A percentile compares a stretch with the other conserved stretches of the same genome.
Evolutionary conservation across 495 filamentous ascomycete genomes (phyloP).

Genomic region (Hypoxylon trugodes): DNA sequence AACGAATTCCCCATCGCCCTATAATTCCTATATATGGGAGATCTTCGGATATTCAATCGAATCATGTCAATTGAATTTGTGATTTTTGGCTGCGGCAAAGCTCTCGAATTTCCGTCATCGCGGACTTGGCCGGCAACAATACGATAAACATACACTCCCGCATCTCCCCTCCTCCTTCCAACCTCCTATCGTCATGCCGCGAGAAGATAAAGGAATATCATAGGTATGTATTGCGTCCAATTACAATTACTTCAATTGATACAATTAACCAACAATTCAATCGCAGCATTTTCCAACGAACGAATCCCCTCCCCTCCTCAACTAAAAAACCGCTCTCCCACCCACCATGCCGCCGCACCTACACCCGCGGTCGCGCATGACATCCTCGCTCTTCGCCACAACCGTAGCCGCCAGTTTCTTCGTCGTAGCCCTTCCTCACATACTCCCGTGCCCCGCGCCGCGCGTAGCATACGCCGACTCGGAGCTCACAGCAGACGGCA

Average conservation of each 20-base stretch:
- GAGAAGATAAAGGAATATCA: conserved; percentile 1
- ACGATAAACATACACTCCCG: neutral
- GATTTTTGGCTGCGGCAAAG: conserved; percentile 10
- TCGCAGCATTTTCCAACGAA: conserved; percentile 7
- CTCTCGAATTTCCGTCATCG: neutral
- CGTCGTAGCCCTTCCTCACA: conserved; percentile 88
- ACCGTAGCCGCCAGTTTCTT: conserved; percentile 91
- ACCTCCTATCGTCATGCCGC: conserved; percentile 32
- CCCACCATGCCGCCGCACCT: conserved; percentile 84
- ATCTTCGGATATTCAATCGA: conserved; percentile 30
- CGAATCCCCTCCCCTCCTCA: neutral
- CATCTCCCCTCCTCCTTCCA: neutral
- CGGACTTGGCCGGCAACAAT: conserved; percentile 1
- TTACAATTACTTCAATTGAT: neutral
- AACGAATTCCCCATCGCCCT: conserved; percentile 3
- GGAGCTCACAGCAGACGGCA: conserved; percentile 62
- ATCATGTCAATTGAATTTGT: conserved; percentile 28
- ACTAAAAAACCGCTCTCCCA: neutral
- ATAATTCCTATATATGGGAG: conserved; percentile 9
- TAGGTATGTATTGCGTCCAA: conserved; percentile 14
- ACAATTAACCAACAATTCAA: conserved; percentile 17
- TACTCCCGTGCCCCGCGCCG: conserved; percentile 93
- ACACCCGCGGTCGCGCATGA: conserved; percentile 90
- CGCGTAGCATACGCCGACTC: conserved; percentile 76
- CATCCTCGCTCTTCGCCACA: conserved; percentile 91